Evolutionary conservation across 2,329 filamentous ascomycete species (phyloP), one percentile per base, ranked within the genome.

Genomic region (Metarhizium guizhouense): DNA sequence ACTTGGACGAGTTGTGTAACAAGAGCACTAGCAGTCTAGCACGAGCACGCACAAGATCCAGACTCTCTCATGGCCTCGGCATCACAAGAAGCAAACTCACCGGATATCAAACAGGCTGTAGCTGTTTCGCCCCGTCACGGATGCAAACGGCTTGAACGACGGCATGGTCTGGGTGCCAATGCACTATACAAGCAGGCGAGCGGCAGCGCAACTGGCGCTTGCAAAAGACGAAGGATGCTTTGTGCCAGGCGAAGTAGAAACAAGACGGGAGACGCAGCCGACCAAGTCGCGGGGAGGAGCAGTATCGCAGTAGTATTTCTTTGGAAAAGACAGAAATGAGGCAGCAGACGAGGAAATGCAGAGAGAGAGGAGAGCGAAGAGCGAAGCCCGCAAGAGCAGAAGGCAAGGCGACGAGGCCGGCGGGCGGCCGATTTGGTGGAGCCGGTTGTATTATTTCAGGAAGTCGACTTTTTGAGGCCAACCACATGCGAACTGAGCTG

Each of bases 51-150:
- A 25, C 25, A 1, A 25, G 25, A 25, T 25, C 3, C 25, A 25
- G 25, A 25, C 25, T 25, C 25, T 25, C 25, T 25, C 25, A 25
- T 25, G 25, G 25, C 25, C 25, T 25, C 25, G n/a, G n/a, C 18
- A 16, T 14, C 51, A 51, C 45, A 48, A 29, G 10, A 7, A 47
- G 47, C 25, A 30, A 29, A 65, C 78, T 62, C 69, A 82, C 80
- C 80, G 77, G 60, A 83, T 80, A 62, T 83, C 79, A 63, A 83
- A 83, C 48, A 82, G 73, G 25, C 77, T 78, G 60, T 75, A 78
- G 52, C 74, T 75, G 64, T 74, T 73, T 61, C 76, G 77, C 58
- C 76, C 76, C 18, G 74, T 76, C 61, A 79, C 76, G 45, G 76
- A 73, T 20, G 73, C 74, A 62, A 83, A 81, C 49, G 78, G 78